These are phyloP conservation scores for Schwanniomyces etchellsii DNA, from an alignment of 1,139 yeast species.

Conservation along the genomic window DNA sequence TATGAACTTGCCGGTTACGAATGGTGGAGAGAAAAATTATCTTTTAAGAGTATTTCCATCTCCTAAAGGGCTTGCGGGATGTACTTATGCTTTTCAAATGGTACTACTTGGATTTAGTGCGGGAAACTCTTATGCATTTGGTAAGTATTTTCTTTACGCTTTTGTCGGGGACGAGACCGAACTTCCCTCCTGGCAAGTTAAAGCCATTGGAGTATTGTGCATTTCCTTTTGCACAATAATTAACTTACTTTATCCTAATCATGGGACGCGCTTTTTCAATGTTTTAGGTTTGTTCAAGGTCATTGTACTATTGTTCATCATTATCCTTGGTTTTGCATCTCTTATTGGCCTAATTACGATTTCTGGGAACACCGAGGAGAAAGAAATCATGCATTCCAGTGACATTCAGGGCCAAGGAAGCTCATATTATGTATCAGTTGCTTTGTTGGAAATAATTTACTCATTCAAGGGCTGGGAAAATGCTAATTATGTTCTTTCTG, in stretches of 20 bases:
- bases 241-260: conserved; percentile 33
- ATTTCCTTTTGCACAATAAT: conserved; percentile 36
- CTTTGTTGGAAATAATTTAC: conserved; percentile 34
- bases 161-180: conserved; percentile 17
- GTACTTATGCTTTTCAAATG: conserved; percentile 42
- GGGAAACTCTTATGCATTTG: conserved; percentile 48
- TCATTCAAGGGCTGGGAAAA: conserved; percentile 43
- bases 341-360: conserved; percentile 19
- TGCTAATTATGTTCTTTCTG: conserved; percentile 39
- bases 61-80: conserved; percentile 35
- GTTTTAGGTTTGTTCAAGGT: conserved; percentile 40
- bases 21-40: conserved; percentile 50
- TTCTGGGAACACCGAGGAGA: conserved; percentile 13
- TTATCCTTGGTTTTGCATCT: conserved; percentile 30
- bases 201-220: conserved; percentile 40
- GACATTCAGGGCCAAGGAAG: conserved; percentile 4
- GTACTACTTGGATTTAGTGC: conserved; percentile 45
- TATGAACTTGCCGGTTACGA: conserved; percentile 38
- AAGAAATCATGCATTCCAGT: not conserved
- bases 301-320: conserved; percentile 33
- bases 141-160: conserved; percentile 42
- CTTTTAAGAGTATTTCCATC: conserved; percentile 34
- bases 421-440: conserved; percentile 34
- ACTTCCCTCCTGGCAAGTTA: conserved; percentile 21
- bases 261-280: conserved; percentile 39